These are phyloP conservation scores for Aspergillus oerlinghausenensis DNA, from an alignment of 2,329 filamentous ascomycete species.

Conservation along the genomic window DNA sequence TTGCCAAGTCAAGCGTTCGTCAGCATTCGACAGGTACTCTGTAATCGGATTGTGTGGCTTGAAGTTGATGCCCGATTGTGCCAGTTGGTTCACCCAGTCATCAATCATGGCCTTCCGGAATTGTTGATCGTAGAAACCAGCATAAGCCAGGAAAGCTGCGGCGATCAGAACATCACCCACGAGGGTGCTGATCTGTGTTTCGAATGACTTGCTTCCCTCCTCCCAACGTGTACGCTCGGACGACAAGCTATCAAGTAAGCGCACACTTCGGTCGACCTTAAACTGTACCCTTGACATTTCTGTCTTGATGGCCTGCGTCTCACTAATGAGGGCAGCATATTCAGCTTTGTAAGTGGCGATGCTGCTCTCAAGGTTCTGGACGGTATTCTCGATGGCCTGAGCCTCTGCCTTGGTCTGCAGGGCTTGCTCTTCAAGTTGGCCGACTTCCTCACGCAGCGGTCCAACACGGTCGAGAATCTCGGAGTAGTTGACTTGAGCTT, in stretches of 20 bases:
- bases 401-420: slow-evolving; percentile 91
- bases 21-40: slow-evolving; percentile 93
- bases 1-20: slow-evolving; percentile 93
- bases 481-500: slow-evolving; percentile 96
- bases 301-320: slow-evolving; percentile 93
- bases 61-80: slow-evolving; percentile 86
- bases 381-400: slow-evolving; percentile 83
- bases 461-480: slow-evolving; percentile 93
- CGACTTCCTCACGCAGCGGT: slow-evolving; percentile 84
- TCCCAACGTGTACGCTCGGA: slow-evolving; percentile 94
- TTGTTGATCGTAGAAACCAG: slow-evolving; percentile 94
- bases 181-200: slow-evolving; percentile 93
- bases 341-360: slow-evolving; percentile 95
- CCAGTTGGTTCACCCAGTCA: slow-evolving; percentile 92
- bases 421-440: slow-evolving; percentile 78
- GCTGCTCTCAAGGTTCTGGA: slow-evolving; percentile 76
- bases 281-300: slow-evolving; percentile 96
- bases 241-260: slow-evolving; percentile 87
- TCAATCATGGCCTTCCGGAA: slow-evolving; percentile 98
- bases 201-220: slow-evolving; percentile 94
- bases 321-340: slow-evolving; percentile 91
- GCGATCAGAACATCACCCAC: slow-evolving; percentile 94
- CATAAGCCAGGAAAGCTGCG: slow-evolving; percentile 95
- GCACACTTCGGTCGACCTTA: slow-evolving; percentile 95
- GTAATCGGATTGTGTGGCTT: slow-evolving; percentile 93